phyloP scores from a whole-genome alignment of 129 eudicot species.

The Ambrosia artemisiifolia region DNA sequence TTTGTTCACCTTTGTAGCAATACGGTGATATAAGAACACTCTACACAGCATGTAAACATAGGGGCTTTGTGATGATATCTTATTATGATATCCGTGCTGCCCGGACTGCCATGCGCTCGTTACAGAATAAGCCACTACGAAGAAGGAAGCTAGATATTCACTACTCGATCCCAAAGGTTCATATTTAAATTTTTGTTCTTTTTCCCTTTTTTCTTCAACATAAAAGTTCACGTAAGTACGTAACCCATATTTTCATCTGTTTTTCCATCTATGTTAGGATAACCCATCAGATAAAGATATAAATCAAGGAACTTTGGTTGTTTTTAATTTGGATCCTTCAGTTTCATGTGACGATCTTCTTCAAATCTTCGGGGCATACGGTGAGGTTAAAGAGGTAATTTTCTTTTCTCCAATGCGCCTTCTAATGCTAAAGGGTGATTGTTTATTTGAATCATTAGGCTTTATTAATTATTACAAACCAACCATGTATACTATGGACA shows the following conservation, averaged over 20 bases:
- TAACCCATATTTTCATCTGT: not conserved
- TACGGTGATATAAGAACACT: constrained; percentile 89
- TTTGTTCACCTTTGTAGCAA: constrained; percentile 45
- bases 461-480: not conserved
- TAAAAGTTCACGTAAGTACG: not conserved
- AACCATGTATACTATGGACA: not conserved
- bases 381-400: constrained; percentile 90
- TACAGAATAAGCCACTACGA: constrained; percentile 81
- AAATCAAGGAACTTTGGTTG: constrained; percentile 92
- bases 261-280: constrained; percentile 44
- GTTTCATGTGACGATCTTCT: constrained; percentile 91
- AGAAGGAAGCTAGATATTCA: constrained; percentile 95
- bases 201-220: not conserved
- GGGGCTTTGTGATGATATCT: constrained; percentile 99
- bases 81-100: constrained; percentile 97
- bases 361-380: constrained; percentile 88
- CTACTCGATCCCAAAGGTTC: constrained; percentile 94
- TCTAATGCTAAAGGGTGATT: not conserved
- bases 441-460: not conserved
- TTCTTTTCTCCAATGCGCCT: not conserved
- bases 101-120: constrained; percentile 78
- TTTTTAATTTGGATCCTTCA: constrained; percentile 88
- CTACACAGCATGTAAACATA: constrained; percentile 86
- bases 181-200: not conserved
- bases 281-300: constrained; percentile 97